Evolutionary conservation across 2,329 filamentous ascomycete species (phyloP).

Genomic region (Talaromyces pinophilus): DNA sequence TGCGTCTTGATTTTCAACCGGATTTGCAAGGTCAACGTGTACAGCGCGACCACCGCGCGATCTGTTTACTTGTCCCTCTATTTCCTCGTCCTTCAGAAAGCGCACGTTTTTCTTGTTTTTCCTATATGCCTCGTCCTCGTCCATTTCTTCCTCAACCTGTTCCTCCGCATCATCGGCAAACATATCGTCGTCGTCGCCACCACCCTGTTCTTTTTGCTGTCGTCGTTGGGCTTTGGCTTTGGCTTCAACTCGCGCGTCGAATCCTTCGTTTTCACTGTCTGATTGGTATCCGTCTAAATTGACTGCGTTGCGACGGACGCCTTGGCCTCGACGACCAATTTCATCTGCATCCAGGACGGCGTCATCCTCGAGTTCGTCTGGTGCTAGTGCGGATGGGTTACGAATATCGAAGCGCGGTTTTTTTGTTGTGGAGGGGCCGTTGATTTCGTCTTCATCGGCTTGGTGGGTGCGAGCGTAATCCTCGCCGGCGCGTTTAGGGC

Average conservation of each 20-base stretch:
- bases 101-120: constrained; percentile 65
- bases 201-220: constrained; percentile 27
- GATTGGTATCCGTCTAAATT: constrained; percentile 97
- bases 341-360: constrained; percentile 86
- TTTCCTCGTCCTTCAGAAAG: constrained; percentile 64
- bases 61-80: constrained; percentile 74
- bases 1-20: constrained; percentile 29
- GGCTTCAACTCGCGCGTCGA: constrained; percentile 70
- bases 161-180: constrained; percentile 72
- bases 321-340: constrained; percentile 71
- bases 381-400: constrained; percentile 87
- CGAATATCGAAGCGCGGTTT: constrained; percentile 91
- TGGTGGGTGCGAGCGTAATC: constrained; percentile 76
- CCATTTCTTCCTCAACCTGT: constrained; percentile 57
- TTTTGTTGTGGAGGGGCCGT: constrained; percentile 59
- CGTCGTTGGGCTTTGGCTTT: constrained; percentile 47
- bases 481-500: constrained; percentile 81
- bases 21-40: constrained; percentile 53
- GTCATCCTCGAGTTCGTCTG: constrained; percentile 74
- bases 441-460: constrained; percentile 44
- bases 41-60: constrained; percentile 76
- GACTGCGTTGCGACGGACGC: constrained; percentile 87
- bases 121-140: constrained; percentile 51
- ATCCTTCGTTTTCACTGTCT: constrained; percentile 87
- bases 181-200: constrained; percentile 67